phyloP scores from a whole-genome alignment of 306 rosid species.

The Inga laurina region DNA sequence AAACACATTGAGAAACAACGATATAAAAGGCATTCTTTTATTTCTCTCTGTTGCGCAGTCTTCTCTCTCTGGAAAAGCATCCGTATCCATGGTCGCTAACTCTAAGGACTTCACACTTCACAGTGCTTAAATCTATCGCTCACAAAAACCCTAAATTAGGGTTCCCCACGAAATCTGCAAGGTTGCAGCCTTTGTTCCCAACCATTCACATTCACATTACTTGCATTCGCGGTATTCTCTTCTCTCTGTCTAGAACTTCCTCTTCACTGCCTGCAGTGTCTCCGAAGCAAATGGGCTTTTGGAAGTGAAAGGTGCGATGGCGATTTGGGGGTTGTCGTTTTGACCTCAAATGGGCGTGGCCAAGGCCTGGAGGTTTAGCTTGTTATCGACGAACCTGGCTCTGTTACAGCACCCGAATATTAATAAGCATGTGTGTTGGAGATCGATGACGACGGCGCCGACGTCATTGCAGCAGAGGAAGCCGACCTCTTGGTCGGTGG shows the following conservation, averaged over 20 bases:
- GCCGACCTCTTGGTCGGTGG: conserved; percentile 62
- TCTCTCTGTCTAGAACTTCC: neutral
- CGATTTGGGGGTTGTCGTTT: conserved; percentile 22
- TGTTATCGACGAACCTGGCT: conserved; percentile 64
- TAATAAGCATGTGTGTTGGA: conserved; percentile 48
- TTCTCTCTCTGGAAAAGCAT: neutral
- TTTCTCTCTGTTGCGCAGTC: neutral
- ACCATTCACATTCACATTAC: neutral
- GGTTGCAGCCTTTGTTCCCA: neutral
- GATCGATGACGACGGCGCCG: conserved; percentile 41
- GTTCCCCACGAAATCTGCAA: conserved; percentile 25
- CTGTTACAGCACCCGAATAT: conserved; percentile 46
- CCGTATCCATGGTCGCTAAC: neutral
- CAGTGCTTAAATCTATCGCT: neutral
- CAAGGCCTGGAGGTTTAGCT: conserved; percentile 57
- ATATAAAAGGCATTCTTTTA: neutral
- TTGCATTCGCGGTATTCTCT: neutral
- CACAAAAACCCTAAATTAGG: conserved; percentile 41
- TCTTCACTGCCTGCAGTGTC: neutral
- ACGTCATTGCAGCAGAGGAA: conserved; percentile 42
- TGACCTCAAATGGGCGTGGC: conserved; percentile 52
- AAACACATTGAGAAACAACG: neutral
- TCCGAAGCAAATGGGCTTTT: neutral
- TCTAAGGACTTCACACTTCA: neutral
- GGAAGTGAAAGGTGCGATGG: conserved; percentile 28